Percentiles rank a stretch among this genome's conserved stretches.
These are phyloP conservation scores for Saccharomyces mikatae DNA, from an alignment of 805 yeast species.

Conservation along the genomic window DNA sequence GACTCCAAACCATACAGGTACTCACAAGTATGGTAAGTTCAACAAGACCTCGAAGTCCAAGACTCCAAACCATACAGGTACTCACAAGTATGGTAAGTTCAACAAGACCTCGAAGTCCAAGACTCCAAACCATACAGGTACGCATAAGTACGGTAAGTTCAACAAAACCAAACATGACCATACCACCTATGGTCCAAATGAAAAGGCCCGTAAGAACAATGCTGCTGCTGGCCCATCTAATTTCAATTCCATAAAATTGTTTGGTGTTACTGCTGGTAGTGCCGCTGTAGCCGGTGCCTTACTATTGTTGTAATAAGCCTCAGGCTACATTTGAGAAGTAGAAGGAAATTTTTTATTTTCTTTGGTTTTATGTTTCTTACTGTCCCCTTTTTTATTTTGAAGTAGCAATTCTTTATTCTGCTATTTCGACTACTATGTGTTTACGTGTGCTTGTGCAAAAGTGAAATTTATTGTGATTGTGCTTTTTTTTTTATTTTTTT, in stretches of 20 bases:
- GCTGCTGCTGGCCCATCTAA: conserved; percentile 17
- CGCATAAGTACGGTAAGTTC: conserved; percentile 51
- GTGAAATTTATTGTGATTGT: not conserved
- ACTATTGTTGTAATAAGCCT: conserved; percentile 33
- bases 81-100: conserved; percentile 51
- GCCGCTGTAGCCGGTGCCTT: conserved; percentile 46
- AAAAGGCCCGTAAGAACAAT: conserved; percentile 9
- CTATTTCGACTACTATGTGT: conserved; percentile 3
- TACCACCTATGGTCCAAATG: conserved; percentile 18
- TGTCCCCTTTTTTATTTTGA: not conserved
- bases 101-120: conserved; percentile 31
- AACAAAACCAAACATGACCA: conserved; percentile 29
- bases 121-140: conserved; percentile 35
- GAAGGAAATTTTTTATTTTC: not conserved
- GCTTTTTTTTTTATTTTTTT: not conserved
- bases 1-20: conserved; percentile 36
- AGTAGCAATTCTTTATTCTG: not conserved
- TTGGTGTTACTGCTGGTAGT: conserved; percentile 35
- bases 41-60: conserved; percentile 32
- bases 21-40: conserved; percentile 52
- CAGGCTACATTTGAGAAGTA: conserved; percentile 1
- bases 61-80: conserved; percentile 35
- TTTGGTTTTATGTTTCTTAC: not conserved
- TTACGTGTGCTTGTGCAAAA: not conserved
- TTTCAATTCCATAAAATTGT: conserved; percentile 17